These are phyloP conservation scores for Colletotrichum sp. DNA, from an alignment of 2,329 filamentous ascomycete species.

Conservation along the genomic window DNA sequence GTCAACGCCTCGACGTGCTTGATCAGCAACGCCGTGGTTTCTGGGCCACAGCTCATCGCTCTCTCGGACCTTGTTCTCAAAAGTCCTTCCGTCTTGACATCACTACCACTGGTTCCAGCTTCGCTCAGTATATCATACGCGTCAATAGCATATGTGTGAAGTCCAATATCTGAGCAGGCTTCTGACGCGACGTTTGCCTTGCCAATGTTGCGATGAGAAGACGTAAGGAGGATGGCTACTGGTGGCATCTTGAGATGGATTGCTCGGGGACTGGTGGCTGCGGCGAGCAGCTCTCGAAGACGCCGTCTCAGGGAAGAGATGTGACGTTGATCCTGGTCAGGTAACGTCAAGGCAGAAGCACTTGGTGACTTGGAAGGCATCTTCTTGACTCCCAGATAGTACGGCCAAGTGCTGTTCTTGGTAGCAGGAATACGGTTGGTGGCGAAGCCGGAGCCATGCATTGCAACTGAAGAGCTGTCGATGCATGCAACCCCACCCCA, in stretches of 20 bases:
- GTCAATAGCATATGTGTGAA: slow-evolving; percentile 89
- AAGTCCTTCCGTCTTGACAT: slow-evolving; percentile 93
- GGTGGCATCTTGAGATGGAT: slow-evolving; percentile 88
- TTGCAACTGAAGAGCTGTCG: slow-evolving; percentile 83
- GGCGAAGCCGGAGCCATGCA: slow-evolving; percentile 90
- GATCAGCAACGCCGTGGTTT: slow-evolving; percentile 84
- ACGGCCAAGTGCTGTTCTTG: slow-evolving; percentile 81
- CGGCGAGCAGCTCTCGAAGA: slow-evolving; percentile 82
- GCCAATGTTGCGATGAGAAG: slow-evolving; percentile 91
- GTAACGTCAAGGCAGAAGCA: slow-evolving; percentile 40
- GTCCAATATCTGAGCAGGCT: slow-evolving; percentile 85
- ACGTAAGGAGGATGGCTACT: slow-evolving; percentile 85
- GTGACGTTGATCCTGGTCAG: slow-evolving; percentile 53
- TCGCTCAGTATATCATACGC: slow-evolving; percentile 95
- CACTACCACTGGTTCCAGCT: slow-evolving; percentile 81
- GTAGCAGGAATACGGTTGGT: slow-evolving; percentile 80
- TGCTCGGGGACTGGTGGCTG: slow-evolving; percentile 85
- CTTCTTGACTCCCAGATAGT: slow-evolving; percentile 81
- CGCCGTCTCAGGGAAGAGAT: slow-evolving; percentile 69
- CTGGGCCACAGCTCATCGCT: slow-evolving; percentile 84
- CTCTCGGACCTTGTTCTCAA: slow-evolving; percentile 86
- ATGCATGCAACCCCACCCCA: slow-evolving; percentile 91
- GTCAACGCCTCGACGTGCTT: slow-evolving; percentile 90
- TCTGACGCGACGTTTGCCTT: slow-evolving; percentile 80
- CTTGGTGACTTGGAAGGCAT: slow-evolving; percentile 56